phyloP scores from a whole-genome alignment of 768 basidiomycete species.

The Lactarius sanguifluus region DNA sequence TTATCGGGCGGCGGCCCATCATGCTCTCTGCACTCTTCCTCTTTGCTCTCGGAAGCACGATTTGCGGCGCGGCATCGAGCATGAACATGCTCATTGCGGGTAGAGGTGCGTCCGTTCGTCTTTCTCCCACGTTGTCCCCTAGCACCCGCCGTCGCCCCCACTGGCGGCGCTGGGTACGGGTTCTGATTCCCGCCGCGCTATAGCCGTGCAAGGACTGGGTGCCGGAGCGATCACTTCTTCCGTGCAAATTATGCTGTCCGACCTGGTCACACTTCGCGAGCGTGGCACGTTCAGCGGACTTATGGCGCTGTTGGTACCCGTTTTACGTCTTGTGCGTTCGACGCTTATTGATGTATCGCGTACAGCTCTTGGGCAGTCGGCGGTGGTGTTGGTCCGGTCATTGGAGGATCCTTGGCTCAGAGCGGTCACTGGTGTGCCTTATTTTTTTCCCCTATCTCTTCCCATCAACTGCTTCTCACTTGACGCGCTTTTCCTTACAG shows the following conservation, averaged over 20 bases:
- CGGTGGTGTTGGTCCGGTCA: conserved; percentile 34
- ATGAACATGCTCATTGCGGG: conserved; percentile 40
- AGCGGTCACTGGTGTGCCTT: conserved; percentile 22
- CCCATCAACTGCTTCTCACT: background rate
- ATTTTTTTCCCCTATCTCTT: background rate
- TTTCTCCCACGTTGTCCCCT: background rate
- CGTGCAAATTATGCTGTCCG: conserved; percentile 36
- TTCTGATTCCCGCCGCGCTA: no score
- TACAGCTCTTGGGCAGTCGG: conserved; percentile 35
- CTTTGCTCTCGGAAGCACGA: conserved; percentile 37
- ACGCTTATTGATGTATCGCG: background rate
- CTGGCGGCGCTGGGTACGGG: background rate
- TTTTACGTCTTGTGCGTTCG: no score
- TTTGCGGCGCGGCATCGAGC: conserved; percentile 37
- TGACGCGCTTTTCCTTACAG: background rate
- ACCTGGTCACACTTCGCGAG: conserved; percentile 39
- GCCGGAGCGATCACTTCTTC: conserved; percentile 36
- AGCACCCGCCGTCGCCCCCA: background rate
- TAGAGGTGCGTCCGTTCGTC: conserved; percentile 26
- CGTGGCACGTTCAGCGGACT: conserved; percentile 37
- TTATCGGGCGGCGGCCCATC: conserved; percentile 37
- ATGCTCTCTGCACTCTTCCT: conserved; percentile 32
- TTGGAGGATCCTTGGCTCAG: conserved; percentile 35
- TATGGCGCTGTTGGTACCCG: conserved; percentile 33
- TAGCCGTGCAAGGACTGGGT: conserved; percentile 35